These are phyloP conservation scores for Chrysophaeum taylorii DNA, from an alignment of 352 stramenopile species.

Conservation along the genomic window DNA sequence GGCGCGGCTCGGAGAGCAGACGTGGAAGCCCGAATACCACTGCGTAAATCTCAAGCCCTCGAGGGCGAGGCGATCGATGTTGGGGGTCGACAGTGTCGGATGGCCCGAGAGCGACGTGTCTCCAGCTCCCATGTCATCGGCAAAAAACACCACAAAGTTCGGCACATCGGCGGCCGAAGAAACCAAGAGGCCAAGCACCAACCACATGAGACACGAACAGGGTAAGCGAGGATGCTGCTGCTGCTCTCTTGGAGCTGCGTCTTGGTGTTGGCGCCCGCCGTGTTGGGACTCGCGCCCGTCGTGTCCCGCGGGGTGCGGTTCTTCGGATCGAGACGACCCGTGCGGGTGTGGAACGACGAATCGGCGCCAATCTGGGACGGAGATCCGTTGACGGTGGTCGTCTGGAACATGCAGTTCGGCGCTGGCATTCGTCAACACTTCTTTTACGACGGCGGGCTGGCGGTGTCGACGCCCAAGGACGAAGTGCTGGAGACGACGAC, in stretches of 20 bases:
- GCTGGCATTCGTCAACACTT: conserved; percentile 9
- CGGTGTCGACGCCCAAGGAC: not conserved
- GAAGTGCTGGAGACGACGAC: not conserved
- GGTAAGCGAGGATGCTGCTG: too few species aligned
- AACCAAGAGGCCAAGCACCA: too few species aligned
- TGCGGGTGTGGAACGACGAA: too few species aligned
- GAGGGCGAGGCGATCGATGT: conserved; percentile 26
- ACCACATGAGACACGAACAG: too few species aligned
- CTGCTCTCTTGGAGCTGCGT: too few species aligned
- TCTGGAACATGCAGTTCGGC: conserved; percentile 13
- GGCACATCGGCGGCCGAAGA: too few species aligned
- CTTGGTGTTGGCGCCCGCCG: too few species aligned
- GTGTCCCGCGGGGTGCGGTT: too few species aligned
- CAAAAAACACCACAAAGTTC: too few species aligned
- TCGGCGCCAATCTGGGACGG: too few species aligned
- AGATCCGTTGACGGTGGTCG: not conserved
- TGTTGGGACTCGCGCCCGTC: too few species aligned
- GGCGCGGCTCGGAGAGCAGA: conserved; percentile 27
- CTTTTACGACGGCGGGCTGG: conserved; percentile 9
- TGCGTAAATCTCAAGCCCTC: conserved; percentile 29
- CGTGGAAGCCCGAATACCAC: conserved; percentile 29
- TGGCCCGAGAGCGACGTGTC: conserved; percentile 32
- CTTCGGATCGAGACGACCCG: too few species aligned
- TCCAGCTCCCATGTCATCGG: conserved; percentile 18
- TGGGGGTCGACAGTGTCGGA: conserved; percentile 30